Base-by-base conservation (phyloP, 1,284 basidiomycete species). In the Ustilago sp. region DNA sequence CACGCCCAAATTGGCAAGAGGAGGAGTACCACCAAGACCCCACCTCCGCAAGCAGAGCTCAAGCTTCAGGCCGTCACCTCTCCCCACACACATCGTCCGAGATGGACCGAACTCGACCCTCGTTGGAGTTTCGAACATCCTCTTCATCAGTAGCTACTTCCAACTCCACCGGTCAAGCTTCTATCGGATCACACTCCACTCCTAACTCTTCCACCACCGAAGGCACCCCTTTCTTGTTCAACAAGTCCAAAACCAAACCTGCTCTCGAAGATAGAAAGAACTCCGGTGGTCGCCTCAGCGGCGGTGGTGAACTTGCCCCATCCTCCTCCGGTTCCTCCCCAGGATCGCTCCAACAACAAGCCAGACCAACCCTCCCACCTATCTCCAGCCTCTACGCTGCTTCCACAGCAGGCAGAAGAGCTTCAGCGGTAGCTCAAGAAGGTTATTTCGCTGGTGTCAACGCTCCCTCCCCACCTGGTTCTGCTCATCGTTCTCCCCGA, bases 51-150 rank as follows among this genome's bases (percentile, higher is more conserved):
- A 7, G 17, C 6, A 35, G 31, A 50, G 48, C 48, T 32, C 11
- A 23, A 17, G 5, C 23, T 32, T 50, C 48, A 8, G 15, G 32
- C 6, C 61, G 36, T 15, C 41, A 17, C 4, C 70, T 73, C n/a
- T 73, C 65, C 0, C 58, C 43, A 6, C 43, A 45, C 43, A 45
- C 58, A 17, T 4, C 47, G 9, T 28, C 17, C 9, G 31, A 8
- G 3, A 59, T 45, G 12, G 63, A 61, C 8, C 59, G 54, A 13
- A 45, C 43, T 19, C 61, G 68, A 38, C 73, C 68, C 17, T 12
- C 35, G n/a, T 50, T 76, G 32, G 63, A 71, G 15, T 52, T 68
- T 41, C 60, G 73, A 4, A 65, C 68, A 2, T 71, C 68, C 8
- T 71, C 68, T 8, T 76, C 73, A 0, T 71, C 68, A 7, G 58